Evolutionary conservation across 1,284 basidiomycete genomes (phyloP), one percentile per base, ranked within the genome.

Genomic region (Trichosporon sp.): DNA sequence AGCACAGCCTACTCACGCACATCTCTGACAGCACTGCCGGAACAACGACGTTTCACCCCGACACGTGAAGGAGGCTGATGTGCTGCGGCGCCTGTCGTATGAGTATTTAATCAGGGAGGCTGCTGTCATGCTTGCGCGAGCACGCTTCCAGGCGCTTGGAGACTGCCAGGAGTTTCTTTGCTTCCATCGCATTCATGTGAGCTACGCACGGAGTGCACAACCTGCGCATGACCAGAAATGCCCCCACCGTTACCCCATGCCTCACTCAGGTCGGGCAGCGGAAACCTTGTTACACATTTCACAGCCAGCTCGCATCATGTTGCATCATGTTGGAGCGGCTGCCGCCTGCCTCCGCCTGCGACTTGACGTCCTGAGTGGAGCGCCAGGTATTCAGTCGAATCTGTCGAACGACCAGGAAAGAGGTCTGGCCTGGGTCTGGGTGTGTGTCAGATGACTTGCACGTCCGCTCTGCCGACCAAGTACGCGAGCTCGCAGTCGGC

Each of bases 271-370:
- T 21, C 47, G 47, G 15, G 23, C 6, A 6, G 29, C 56, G 56
- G 56, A 60, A 60, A 60, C 56, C 56, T 31, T 60, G 56, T 60
- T 60, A 60, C 56, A 60, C 29, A 31, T 60, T 56, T 60, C 56
- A 60, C 27, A 31, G 31, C 2, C 29, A n/a, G 56, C 21, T 15
- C 21, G 11, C 6, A 23, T 18, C 34, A 34, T 51, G 47, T 51
- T 25, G 47, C 47, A 51, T 51, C 42, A 51, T 25, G 38, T 9
- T 31, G 56, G 56, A 60, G 27, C 27, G 27, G 32, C 7, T 29
- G 9, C n/a, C 12, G 27, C 51, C 23, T 56, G 51, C 23, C 51
- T 27, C 56, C 29, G 13, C 7, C 7, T n/a, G n/a, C n/a, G n/a
- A n/a, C n/a, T n/a, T n/a, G n/a, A n/a, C n/a, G 27, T n/a, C 27